phyloP scores from a whole-genome alignment of 2,329 filamentous ascomycete species.

The Dendrostoma leiphaemia region DNA sequence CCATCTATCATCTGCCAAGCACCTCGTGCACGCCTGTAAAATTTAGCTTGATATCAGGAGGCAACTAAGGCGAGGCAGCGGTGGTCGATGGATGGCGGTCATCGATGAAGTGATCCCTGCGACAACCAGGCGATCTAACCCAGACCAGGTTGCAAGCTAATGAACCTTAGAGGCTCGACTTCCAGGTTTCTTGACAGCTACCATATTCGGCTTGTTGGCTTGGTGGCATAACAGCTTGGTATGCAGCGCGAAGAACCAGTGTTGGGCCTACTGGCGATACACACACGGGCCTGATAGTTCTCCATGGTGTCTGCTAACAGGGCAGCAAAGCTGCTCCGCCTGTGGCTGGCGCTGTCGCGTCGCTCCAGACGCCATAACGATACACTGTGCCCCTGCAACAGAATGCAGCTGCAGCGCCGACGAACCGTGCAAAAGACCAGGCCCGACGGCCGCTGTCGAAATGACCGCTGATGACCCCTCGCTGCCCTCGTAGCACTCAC shows the following conservation, averaged over 20 bases:
- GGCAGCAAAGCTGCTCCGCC: neutral
- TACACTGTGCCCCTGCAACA: neutral
- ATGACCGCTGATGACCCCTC: neutral
- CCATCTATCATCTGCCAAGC: neutral
- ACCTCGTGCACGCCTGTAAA: neutral
- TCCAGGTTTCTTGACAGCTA: conserved; percentile 1
- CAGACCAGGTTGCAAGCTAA: neutral
- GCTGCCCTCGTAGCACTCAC: neutral
- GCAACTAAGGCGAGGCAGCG: neutral
- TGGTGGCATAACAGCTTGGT: neutral
- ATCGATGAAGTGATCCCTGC: conserved; percentile 4
- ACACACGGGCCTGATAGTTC: too few species aligned
- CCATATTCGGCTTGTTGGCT: neutral
- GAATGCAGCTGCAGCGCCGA: neutral
- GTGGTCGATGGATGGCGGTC: neutral
- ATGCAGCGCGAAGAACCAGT: neutral
- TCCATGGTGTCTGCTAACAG: neutral
- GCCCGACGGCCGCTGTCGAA: neutral
- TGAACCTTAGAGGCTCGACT: neutral
- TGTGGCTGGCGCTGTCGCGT: neutral
- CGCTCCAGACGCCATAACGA: neutral
- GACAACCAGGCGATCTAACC: neutral
- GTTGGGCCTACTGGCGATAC: too few species aligned
- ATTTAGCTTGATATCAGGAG: neutral
- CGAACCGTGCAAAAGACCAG: neutral